Evolutionary conservation across 768 basidiomycete species (phyloP).

Genomic region (Hemileccinum rubropunctum): DNA sequence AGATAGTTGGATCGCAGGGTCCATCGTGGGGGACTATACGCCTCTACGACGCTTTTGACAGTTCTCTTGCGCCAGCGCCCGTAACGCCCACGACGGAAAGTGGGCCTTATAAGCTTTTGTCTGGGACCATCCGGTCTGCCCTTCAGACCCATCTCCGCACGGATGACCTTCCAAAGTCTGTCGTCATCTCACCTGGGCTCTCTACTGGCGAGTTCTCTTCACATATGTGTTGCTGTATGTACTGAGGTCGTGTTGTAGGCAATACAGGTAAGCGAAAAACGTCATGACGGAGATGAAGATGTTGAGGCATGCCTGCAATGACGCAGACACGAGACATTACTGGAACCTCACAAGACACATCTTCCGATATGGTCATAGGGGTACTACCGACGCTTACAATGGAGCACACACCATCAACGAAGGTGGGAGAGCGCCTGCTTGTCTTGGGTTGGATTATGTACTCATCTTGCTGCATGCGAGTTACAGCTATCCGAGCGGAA

Average conservation of each 20-base stretch:
- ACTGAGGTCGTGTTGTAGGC: conserved; percentile 12
- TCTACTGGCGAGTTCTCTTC: conserved; percentile 15
- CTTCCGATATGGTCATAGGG: conserved; percentile 43
- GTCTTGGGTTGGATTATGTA: neutral
- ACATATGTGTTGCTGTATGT: neutral
- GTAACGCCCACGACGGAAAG: conserved; percentile 38
- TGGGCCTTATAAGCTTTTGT: conserved; percentile 39
- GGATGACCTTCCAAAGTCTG: conserved; percentile 19
- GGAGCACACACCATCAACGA: conserved; percentile 31
- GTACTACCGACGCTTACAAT: conserved; percentile 32
- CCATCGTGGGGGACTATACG: conserved; percentile 36
- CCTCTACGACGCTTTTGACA: conserved; percentile 36
- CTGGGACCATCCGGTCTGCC: conserved; percentile 42
- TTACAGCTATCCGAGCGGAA: conserved; percentile 27
- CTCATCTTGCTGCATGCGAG: conserved; percentile 8
- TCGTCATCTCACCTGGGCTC: conserved; percentile 37
- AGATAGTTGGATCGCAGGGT: conserved; percentile 19
- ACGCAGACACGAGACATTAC: conserved; percentile 42
- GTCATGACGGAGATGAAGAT: conserved; percentile 19
- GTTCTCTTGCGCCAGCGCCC: conserved; percentile 40
- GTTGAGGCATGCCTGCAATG: conserved; percentile 12
- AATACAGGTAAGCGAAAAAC: conserved; percentile 22
- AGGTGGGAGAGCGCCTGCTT: conserved; percentile 13
- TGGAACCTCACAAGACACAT: conserved; percentile 47
- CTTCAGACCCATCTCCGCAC: conserved; percentile 32